These are phyloP conservation scores for Kurtzmaniella cleridarum DNA, from an alignment of 805 yeast species.

Conservation along the genomic window DNA sequence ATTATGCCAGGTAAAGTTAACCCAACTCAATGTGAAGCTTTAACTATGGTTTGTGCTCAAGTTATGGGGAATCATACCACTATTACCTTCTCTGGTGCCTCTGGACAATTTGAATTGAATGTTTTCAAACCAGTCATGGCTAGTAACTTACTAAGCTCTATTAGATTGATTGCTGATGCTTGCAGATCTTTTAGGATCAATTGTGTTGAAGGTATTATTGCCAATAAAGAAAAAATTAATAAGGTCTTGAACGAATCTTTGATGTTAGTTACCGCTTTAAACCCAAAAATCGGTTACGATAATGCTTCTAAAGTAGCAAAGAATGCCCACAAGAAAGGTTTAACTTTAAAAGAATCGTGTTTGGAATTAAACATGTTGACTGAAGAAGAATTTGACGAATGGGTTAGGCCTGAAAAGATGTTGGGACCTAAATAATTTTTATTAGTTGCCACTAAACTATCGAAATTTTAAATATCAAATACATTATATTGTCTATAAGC, in stretches of 20 bases:
- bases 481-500: too few relatives aligned
- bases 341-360: constrained; percentile 92
- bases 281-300: constrained; percentile 98
- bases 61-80: constrained; percentile 96
- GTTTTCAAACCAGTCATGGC: constrained; percentile 97
- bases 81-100: constrained; percentile 95
- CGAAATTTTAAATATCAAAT: too few relatives aligned
- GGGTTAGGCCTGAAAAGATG: constrained; percentile 98
- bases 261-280: constrained; percentile 97
- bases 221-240: constrained; percentile 81
- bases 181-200: constrained; percentile 82
- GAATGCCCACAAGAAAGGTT: constrained; percentile 96
- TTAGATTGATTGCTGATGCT: constrained; percentile 88
- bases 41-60: constrained; percentile 97
- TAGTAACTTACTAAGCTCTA: constrained; percentile 80
- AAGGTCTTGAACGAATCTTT: constrained; percentile 89
- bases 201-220: constrained; percentile 92
- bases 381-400: constrained; percentile 84
- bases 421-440: constrained; percentile 74
- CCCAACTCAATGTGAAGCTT: constrained; percentile 98
- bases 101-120: constrained; percentile 97
- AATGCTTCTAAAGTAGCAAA: constrained; percentile 96
- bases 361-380: constrained; percentile 82
- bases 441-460: too few relatives aligned
- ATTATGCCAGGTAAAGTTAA: constrained; percentile 99